These are phyloP conservation scores for Asterophora lycoperdoides DNA, from an alignment of 768 basidiomycete genomes.

Conservation along the genomic window DNA sequence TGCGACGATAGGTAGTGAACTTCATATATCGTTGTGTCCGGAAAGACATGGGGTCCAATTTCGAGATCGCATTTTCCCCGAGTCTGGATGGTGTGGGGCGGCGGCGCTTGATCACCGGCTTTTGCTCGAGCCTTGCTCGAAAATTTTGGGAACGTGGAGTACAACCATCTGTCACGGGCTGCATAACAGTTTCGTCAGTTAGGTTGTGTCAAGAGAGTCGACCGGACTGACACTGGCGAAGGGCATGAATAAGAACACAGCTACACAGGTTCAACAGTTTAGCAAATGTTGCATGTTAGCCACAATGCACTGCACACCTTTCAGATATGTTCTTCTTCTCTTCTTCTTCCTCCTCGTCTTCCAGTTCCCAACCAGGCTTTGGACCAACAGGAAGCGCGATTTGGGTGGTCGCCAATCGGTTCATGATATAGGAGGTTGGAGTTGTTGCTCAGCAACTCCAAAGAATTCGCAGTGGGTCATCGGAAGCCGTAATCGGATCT, in stretches of 20 bases:
- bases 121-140: conserved; percentile 61
- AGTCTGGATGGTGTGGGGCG: conserved; percentile 61
- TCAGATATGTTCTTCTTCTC: conserved; percentile 47
- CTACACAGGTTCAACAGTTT: conserved; percentile 29
- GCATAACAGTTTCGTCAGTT: conserved; percentile 12
- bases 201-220: conserved; percentile 7
- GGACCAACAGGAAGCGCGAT: conserved; percentile 52
- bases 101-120: conserved; percentile 45
- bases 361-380: conserved; percentile 57
- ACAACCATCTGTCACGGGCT: conserved; percentile 74
- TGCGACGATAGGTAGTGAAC: conserved; percentile 55
- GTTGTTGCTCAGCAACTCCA: conserved; percentile 14
- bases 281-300: too few relatives aligned
- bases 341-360: conserved; percentile 40
- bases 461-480: conserved; percentile 3
- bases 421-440: conserved; percentile 16
- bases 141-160: conserved; percentile 66
- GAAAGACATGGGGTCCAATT: conserved; percentile 73
- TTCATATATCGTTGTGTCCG: conserved; percentile 66
- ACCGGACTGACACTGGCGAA: conserved; percentile 58
- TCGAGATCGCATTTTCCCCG: conserved; percentile 67
- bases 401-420: conserved; percentile 11
- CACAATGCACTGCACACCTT: conserved; percentile 38
- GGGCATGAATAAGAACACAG: conserved; percentile 57
- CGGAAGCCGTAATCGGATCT: conserved; percentile 10